Evolutionary conservation across 352 stramenopile species (phyloP), one percentile per base, ranked within the genome.

Genomic region (Pythium insidiosum): DNA sequence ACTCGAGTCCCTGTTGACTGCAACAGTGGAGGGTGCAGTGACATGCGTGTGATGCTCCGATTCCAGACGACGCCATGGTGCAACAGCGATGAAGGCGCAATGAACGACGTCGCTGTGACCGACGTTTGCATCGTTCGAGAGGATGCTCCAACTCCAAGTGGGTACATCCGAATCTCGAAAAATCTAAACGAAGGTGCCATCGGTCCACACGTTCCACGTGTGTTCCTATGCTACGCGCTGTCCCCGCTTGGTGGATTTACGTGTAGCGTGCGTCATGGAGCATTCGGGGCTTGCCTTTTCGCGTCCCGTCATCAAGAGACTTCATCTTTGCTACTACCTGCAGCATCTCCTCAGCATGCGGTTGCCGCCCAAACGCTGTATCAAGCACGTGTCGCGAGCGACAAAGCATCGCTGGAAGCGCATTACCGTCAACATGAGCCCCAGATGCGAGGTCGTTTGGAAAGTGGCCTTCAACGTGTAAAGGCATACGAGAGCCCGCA

Each of bases 261-360:
- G 33, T 92, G 80, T 41, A 25, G 75, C 38, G 58, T 49, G 6
- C 41, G 56, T 18, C 69, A 87, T 31, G 81, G 74, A 24, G 59
- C 69, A 1, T 80, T 86, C 49, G 75, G 73, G 6, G 71, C 81
- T 31, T 92, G 80, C 24, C 50, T 92, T 21, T 92, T 92, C 53
- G 51, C 56, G 0, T 47, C 53, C 28, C 73, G 70, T 26, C 68
- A 79, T 50, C 29, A 9, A 19, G 3, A 5, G 15, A 4, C 7
- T 12, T 10, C 19, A n/a, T 12, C 35, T 43, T 22, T n/a, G n/a
- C n/a, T n/a, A n/a, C n/a, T n/a, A n/a, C n/a, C n/a, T 20, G 50
- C 43, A 4, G 23, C 25, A 5, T 54, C 26, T 0, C 28, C 34
- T 7, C 43, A 46, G 9, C 25, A 41, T 20, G 36, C 49, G 19